A percentile compares a stretch with the other conserved stretches of the same genome.
Conservation (phyloP, 352 stramenopile genomes). For the Pythium rhizo-oryzae region DNA sequence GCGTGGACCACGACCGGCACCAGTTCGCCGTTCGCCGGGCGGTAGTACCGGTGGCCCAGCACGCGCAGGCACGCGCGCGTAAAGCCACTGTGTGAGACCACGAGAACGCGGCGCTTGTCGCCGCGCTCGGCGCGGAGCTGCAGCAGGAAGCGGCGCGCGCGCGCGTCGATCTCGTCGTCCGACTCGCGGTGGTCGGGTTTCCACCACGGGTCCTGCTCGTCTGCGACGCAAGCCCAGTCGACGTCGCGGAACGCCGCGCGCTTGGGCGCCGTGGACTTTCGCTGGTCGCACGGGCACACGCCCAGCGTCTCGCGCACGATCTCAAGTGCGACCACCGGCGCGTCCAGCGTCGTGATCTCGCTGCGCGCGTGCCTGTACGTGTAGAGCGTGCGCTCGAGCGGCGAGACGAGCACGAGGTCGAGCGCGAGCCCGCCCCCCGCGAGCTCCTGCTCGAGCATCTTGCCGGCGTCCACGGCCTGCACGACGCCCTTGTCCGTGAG, state of each 20-base stretch:
- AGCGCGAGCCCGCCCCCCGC: conserved; percentile 46
- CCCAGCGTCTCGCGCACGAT: conserved; percentile 64
- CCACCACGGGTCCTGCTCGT: conserved; percentile 65
- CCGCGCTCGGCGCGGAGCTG: conserved; percentile 41
- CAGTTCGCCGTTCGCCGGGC: conserved; percentile 66
- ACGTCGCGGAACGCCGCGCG: conserved; percentile 44
- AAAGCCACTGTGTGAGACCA: conserved; percentile 75
- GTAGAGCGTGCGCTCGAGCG: conserved; percentile 65
- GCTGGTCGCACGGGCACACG: conserved; percentile 65
- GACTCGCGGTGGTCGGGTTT: conserved; percentile 56
- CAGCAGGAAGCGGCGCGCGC: conserved; percentile 52
- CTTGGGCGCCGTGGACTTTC: conserved; percentile 46
- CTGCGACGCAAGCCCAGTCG: conserved; percentile 47
- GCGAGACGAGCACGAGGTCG: conserved; percentile 66
- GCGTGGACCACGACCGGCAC: conserved; percentile 55
- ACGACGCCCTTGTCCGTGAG: conserved; percentile 48
- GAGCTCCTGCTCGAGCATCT: conserved; percentile 50
- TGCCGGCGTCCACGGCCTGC: conserved; percentile 38
- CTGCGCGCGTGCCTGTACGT: conserved; percentile 55
- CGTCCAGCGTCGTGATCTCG: conserved; percentile 13
- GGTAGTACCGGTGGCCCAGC: conserved; percentile 67
- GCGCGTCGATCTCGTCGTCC: conserved; percentile 54
- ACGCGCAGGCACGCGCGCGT: conserved; percentile 59
- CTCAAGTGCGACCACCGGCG: conserved; percentile 59
- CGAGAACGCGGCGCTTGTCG: conserved; percentile 49